Evolutionary conservation across 768 basidiomycete species (phyloP).

Genomic region (Leccinum rimulosum): DNA sequence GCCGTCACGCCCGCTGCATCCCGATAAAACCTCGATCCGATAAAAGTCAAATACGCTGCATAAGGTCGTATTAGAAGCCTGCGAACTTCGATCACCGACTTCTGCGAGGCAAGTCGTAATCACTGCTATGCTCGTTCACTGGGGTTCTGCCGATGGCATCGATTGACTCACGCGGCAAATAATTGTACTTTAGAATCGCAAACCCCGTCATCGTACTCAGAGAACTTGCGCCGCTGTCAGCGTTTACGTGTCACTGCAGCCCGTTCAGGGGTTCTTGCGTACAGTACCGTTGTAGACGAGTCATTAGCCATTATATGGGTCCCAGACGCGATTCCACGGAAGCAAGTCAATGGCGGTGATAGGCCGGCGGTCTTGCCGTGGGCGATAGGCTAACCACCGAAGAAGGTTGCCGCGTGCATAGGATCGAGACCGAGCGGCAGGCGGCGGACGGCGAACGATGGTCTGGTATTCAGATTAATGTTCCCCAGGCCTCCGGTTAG

Average conservation of each 20-base stretch:
- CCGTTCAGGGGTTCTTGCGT: conserved; percentile 7
- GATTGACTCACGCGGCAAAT: conserved; percentile 23
- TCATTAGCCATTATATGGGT: conserved; percentile 7
- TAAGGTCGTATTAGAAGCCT: conserved; percentile 20
- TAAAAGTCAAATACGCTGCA: conserved; percentile 8
- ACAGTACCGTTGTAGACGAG: conserved; percentile 10
- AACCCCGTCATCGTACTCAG: conserved; percentile 12
- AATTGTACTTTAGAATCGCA: conserved; percentile 21
- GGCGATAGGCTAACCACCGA: conserved; percentile 8
- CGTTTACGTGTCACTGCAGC: conserved; percentile 26
- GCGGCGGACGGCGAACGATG: conserved; percentile 1
- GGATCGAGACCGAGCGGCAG: conserved; percentile 11
- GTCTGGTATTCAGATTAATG: conserved; percentile 1
- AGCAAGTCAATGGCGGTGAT: conserved; percentile 28
- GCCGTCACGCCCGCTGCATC: conserved; percentile 18
- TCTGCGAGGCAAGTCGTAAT: conserved; percentile 18
- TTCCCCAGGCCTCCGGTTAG: conserved; percentile 7
- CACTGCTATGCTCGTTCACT: conserved; percentile 6
- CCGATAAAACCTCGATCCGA: conserved; percentile 25
- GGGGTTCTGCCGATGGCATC: conserved; percentile 31
- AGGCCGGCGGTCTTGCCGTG: conserved; percentile 15
- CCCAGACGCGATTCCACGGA: conserved; percentile 17
- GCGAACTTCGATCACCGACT: conserved; percentile 12
- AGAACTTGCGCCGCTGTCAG: conserved; percentile 29
- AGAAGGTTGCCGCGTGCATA: conserved; percentile 22